Base-by-base conservation (phyloP, 768 basidiomycete species). In the Glaciozyma martinii region DNA sequence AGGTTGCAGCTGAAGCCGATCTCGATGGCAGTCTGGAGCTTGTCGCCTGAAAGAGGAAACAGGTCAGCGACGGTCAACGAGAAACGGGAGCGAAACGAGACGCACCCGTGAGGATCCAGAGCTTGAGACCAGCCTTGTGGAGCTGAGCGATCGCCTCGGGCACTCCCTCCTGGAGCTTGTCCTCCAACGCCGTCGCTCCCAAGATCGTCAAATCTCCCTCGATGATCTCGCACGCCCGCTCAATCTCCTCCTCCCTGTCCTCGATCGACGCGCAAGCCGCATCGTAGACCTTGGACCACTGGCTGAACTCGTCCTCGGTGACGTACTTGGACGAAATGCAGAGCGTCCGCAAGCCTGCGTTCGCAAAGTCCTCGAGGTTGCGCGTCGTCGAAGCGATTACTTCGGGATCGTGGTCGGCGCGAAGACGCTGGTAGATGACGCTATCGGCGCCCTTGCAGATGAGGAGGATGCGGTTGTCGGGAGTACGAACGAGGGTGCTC, bases 391-490 rank as follows among this genome's bases (percentile, higher is more conserved):
- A 79, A 52, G 84, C 85, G 79, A 89, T 89, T 68, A 95, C 72
- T 49, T 68, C 78, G 3, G 80, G 79, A 72, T 94, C 89, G 73
- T 89, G 89, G 69, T 88, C 83, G 55, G 80, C 77, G n/a, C 83
- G 81, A 4, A 98, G 81, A 16, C 93, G 84, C 70, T 86, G 85
- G 74, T 93, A 94, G 71, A 98, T 87, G 72, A 98, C 91, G 70
- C 85, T 88, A 76, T 98, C 94, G 19, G 94, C 94, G n/a, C 94
- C 94, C 77, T 97, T 98, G 82, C 86, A 88, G 75, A 92, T 94
- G 64, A 97, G 78, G 32, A 92, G 79, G 66, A 95, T 78, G 71
- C 81, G 80, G 23, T 90, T 90, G 62, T 90, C 87, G 0, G 94
- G 89, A 59, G 82, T 82, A 32, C 94, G 87, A 52, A 90, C 84